Conservation (phyloP, 1,139 yeast genomes). For the Diutina sp. region DNA sequence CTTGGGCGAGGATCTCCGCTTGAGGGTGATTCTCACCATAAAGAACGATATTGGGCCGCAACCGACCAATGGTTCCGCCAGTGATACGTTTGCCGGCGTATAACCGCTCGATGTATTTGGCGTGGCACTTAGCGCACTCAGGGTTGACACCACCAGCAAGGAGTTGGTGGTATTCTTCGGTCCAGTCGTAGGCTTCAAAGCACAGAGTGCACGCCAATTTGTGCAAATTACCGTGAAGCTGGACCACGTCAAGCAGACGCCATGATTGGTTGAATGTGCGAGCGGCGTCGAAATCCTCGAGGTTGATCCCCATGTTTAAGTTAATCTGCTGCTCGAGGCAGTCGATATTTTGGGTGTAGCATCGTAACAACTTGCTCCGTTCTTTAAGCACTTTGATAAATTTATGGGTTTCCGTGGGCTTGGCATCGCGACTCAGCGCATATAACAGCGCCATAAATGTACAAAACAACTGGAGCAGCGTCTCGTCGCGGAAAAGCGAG, state of each 20-base stretch:
- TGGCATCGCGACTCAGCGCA: slow-evolving; percentile 46
- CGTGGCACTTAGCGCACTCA: slow-evolving; percentile 47
- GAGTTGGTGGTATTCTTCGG: not conserved
- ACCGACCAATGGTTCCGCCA: slow-evolving; percentile 39
- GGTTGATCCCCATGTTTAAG: slow-evolving; percentile 30
- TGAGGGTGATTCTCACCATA: slow-evolving; percentile 76
- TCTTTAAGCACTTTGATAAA: slow-evolving; percentile 58
- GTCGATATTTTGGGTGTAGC: slow-evolving; percentile 76
- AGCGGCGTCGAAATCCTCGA: slow-evolving; percentile 15
- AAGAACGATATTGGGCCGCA: slow-evolving; percentile 64
- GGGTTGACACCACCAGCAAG: slow-evolving; percentile 47
- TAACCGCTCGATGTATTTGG: slow-evolving; percentile 38
- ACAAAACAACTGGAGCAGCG: slow-evolving; percentile 58
- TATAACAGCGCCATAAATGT: slow-evolving; percentile 71
- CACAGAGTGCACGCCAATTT: slow-evolving; percentile 65
- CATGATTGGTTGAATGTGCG: slow-evolving; percentile 27
- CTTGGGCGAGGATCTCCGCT: slow-evolving; percentile 50
- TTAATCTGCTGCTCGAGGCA: slow-evolving; percentile 17
- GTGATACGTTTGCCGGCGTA: slow-evolving; percentile 49
- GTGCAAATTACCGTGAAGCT: slow-evolving; percentile 82
- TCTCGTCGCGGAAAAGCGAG: slow-evolving; percentile 50
- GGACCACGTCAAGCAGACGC: slow-evolving; percentile 67
- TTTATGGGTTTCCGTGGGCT: slow-evolving; percentile 74
- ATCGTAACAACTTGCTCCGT: slow-evolving; percentile 57
- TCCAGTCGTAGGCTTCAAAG: slow-evolving; percentile 47